Evolutionary conservation across 2,329 filamentous ascomycete genomes (phyloP), one percentile per base, ranked within the genome.

Genomic region (Diaporthe sp.): DNA sequence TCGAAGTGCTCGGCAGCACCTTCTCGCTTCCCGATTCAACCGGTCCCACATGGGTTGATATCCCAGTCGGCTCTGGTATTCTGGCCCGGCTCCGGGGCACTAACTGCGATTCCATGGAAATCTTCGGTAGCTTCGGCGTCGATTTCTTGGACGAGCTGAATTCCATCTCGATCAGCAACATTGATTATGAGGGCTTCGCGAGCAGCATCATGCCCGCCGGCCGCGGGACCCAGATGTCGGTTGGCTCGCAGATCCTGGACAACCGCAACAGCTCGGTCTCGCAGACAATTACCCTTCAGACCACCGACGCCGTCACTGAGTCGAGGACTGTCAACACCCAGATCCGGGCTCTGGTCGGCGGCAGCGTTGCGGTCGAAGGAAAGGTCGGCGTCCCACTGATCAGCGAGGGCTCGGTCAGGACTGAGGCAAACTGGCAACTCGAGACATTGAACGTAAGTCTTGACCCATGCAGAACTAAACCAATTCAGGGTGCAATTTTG

Each of bases 111-210:
- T n/a, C 66, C 0, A 45, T 68, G 3, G 77, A 75, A 2, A 55
- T 76, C 19, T 60, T 77, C 19, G 74, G 72, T 10, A 72, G 71
- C 19, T 45, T 77, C 28, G 76, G 76, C 42, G 73, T 73, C 8
- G 76, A 77, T 57, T 77, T 77, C 9, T 57, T 77, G n/a, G 77
- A 77, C n/a, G 77, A 77, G 7, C 70, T 77, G 8, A 45, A 75
- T 47, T 76, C 74, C 4, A 71, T 77, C 15, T 64, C 72, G 2
- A 71, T 77, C 52, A 76, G 55, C 45, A 74, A 77, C 69, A 71
- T 77, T 12, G 74, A 75, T 52, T 77, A 77, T 52, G 71, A 68
- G 4, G 77, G 77, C 0, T 77, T 77, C 45, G 72, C 76, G 8
- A 61, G 74, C 45, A 72, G 72, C 52, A 71, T 77, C 38, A 74